phyloP scores from a whole-genome alignment of 1,284 basidiomycete species.

The Tylopilus orsonianus region DNA sequence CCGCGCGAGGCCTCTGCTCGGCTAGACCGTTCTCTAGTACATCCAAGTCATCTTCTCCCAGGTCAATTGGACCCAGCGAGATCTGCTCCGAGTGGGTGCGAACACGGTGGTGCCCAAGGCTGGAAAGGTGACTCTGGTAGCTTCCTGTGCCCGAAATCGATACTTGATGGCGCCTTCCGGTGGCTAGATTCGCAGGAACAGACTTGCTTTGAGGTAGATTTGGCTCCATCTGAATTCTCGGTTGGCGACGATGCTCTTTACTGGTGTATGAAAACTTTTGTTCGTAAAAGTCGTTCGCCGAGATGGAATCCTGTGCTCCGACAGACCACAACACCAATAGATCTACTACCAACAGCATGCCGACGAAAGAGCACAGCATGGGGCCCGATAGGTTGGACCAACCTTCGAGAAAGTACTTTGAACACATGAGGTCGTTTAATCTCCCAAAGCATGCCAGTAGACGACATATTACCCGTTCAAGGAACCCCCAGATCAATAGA shows the following conservation, averaged over 20 bases:
- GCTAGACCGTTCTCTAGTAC: constrained; percentile 21
- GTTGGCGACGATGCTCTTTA: no score
- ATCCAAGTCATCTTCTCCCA: constrained; percentile 15
- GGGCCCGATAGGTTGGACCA: no score
- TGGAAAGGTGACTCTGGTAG: constrained; percentile 47
- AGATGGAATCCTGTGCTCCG: constrained; percentile 15
- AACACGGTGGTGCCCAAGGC: constrained; percentile 41
- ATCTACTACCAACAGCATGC: no score
- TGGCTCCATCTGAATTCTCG: constrained; percentile 15
- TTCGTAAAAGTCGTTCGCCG: no score
- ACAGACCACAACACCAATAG: not conserved
- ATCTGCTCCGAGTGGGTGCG: constrained; percentile 30
- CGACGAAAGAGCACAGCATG: no score
- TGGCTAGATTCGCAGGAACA: constrained; percentile 22
- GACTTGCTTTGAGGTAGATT: constrained; percentile 28
- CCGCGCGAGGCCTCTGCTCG: constrained; percentile 18
- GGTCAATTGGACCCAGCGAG: constrained; percentile 7
- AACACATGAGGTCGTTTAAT: constrained; percentile 20
- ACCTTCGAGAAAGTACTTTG: no score
- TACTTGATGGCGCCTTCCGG: constrained; percentile 18
- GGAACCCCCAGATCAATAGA: constrained; percentile 24
- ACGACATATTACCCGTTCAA: constrained; percentile 25
- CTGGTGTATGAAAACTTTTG: no score
- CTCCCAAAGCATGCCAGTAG: not conserved
- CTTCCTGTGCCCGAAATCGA: constrained; percentile 39